Evolutionary conservation across 2,329 filamentous ascomycete genomes (phyloP), one percentile per base, ranked within the genome.

Genomic region (Colletotrichum cordylinicola): DNA sequence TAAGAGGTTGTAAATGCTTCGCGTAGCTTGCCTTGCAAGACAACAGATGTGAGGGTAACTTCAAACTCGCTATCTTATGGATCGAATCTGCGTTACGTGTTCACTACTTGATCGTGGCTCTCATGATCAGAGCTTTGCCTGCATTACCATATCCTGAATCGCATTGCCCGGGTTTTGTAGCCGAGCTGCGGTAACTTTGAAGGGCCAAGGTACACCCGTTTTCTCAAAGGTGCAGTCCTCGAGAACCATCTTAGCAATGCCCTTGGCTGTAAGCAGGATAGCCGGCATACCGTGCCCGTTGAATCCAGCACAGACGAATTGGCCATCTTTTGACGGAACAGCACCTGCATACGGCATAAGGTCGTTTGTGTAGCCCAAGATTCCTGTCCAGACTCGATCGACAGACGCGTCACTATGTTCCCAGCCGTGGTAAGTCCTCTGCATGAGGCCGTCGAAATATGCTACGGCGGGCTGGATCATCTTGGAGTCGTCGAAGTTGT

Each of bases 21-120:
- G 24, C 24, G 24, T 27, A 27, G 24, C 24, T 27, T 27, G 24
- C 24, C 24, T 27, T 27, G 24, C 24, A 4, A 4, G 24, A 27
- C 24, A 27, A 27, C 24, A 27, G 24, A 27, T 27, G 24, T 27
- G 24, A 27, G 24, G 24, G 24, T 27, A 27, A 27, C 24, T 27
- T 27, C 24, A 27, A 27, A 27, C 24, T 27, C 24, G 24, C 24
- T 27, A 27, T 27, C 24, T 27, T 27, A 29, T 16, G 37, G 15
- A 43, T n/a, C 1, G 1, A 6, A 43, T 43, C 18, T 10, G 39
- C 18, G 16, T 10, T 18, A 43, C 39, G 10, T 10, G 18, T n/a
- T 2, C 9, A n/a, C 39, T 10, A n/a, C 39, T 1, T n/a, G 18
- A 43, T 1, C 2, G 18, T n/a, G 8, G 0, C 18, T n/a, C 39